Evolutionary conservation across 2,329 filamentous ascomycete species (phyloP).

Genomic region (Sporothrix protearum): DNA sequence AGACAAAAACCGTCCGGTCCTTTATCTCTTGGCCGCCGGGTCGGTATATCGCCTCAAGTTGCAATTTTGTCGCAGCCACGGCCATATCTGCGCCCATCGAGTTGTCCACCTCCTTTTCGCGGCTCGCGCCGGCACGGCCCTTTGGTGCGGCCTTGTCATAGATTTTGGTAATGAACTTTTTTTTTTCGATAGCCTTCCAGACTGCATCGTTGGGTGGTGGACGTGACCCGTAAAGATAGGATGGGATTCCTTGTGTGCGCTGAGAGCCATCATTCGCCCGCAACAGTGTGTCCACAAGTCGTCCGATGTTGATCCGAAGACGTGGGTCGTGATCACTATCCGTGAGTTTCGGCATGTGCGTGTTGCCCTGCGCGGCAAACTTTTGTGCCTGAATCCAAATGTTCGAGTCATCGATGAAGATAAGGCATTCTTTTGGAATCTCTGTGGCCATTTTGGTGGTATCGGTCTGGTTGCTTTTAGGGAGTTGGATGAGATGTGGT

Average conservation of each 20-base stretch:
- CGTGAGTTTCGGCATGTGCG: slow-evolving; percentile 29
- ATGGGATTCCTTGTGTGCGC: background rate
- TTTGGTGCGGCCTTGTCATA: background rate
- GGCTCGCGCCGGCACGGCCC: slow-evolving; percentile 18
- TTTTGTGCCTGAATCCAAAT: slow-evolving; percentile 32
- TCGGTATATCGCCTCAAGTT: slow-evolving; percentile 13
- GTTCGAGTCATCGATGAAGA: slow-evolving; percentile 32
- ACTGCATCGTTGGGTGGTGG: slow-evolving; percentile 19
- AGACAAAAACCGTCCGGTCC: slow-evolving; percentile 28
- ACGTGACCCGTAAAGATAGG: background rate
- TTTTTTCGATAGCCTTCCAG: background rate
- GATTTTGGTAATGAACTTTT: background rate
- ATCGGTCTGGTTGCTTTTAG: background rate
- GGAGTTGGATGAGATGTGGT: background rate
- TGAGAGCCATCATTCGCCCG: background rate
- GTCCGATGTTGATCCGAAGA: slow-evolving; percentile 21
- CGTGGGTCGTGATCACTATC: slow-evolving; percentile 30
- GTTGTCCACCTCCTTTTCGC: slow-evolving; percentile 34
- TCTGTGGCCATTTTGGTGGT: background rate
- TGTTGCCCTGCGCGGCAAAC: slow-evolving; percentile 28
- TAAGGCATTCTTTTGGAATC: slow-evolving; percentile 26
- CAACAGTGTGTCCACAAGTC: background rate
- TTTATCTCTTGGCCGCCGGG: background rate
- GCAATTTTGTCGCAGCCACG: slow-evolving; percentile 25
- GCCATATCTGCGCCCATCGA: slow-evolving; percentile 30